These are phyloP conservation scores for Verticillium alfalfae DNA, from an alignment of 2,329 filamentous ascomycete species.

Conservation along the genomic window DNA sequence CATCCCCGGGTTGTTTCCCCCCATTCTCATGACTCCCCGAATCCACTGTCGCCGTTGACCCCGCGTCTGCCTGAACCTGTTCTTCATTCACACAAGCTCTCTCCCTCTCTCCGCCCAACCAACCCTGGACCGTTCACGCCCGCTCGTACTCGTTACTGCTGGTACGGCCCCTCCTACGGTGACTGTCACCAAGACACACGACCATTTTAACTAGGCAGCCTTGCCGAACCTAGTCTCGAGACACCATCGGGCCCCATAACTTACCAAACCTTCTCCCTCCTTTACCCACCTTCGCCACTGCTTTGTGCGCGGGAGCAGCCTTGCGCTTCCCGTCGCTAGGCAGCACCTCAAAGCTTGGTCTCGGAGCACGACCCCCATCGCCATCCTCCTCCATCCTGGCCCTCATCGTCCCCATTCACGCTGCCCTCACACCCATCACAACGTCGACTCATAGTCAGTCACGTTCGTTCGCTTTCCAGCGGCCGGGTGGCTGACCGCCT, in stretches of 20 bases:
- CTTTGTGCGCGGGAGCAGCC: not conserved
- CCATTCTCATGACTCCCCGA: not conserved
- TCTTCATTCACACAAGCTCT: not conserved
- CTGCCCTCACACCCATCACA: constrained; percentile 16
- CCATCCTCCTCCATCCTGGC: constrained; percentile 1
- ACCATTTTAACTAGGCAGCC: not conserved
- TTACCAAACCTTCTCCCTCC: not conserved
- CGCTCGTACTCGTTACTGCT: no score
- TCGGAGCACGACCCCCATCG: constrained; percentile 1
- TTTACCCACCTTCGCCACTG: not conserved
- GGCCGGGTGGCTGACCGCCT: not conserved
- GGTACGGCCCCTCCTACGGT: not conserved
- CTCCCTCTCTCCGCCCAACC: not conserved
- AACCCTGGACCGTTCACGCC: not conserved
- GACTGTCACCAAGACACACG: not conserved
- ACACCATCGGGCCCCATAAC: not conserved
- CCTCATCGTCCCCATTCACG: constrained; percentile 19
- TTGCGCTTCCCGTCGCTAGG: not conserved
- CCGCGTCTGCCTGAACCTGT: not conserved
- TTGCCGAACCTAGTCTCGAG: not conserved
- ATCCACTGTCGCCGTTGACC: not conserved
- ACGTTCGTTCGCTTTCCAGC: not conserved
- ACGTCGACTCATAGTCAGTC: not conserved
- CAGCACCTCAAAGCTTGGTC: not conserved
- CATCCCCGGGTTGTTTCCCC: not conserved